phyloP scores from a whole-genome alignment of 306 rosid species.

The Citrullus amarus region DNA sequence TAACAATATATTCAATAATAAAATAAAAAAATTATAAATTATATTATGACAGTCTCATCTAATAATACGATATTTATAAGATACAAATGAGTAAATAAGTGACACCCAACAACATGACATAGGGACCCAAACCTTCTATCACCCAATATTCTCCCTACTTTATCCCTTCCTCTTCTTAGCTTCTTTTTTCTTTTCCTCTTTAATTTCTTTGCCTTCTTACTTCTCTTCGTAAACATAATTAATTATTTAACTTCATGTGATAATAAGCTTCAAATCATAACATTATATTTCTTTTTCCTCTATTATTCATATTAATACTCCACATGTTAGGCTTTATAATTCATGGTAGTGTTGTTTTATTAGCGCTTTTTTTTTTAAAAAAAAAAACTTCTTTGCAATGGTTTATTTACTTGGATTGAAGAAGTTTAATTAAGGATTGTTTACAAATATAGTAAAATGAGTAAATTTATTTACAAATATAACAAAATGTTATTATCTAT shows the following conservation, averaged over 20 bases:
- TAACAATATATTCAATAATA: no score
- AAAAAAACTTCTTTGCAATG: not conserved
- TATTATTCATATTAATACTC: not conserved
- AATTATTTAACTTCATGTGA: not conserved
- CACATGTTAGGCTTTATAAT: not conserved
- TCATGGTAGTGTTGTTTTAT: no score
- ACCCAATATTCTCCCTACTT: slow-evolving; percentile 49
- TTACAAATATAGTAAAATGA: no score
- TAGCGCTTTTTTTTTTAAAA: no score
- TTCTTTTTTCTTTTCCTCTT: not conserved
- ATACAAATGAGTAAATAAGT: slow-evolving; percentile 33
- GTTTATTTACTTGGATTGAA: not conserved
- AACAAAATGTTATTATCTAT: no score
- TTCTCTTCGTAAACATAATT: not conserved
- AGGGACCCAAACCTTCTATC: slow-evolving; percentile 36
- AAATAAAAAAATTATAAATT: no score
- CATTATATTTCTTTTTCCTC: not conserved
- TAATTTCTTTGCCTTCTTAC: not conserved
- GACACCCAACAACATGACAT: slow-evolving; percentile 58
- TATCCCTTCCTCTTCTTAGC: slow-evolving; percentile 30
- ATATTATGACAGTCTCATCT: no score
- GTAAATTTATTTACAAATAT: no score
- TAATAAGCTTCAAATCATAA: not conserved
- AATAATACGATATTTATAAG: slow-evolving; percentile 13
- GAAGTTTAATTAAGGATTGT: no score